Evolutionary conservation across 192 early-diverging fungal species (phyloP).

Genomic region (Podila minutissima): DNA sequence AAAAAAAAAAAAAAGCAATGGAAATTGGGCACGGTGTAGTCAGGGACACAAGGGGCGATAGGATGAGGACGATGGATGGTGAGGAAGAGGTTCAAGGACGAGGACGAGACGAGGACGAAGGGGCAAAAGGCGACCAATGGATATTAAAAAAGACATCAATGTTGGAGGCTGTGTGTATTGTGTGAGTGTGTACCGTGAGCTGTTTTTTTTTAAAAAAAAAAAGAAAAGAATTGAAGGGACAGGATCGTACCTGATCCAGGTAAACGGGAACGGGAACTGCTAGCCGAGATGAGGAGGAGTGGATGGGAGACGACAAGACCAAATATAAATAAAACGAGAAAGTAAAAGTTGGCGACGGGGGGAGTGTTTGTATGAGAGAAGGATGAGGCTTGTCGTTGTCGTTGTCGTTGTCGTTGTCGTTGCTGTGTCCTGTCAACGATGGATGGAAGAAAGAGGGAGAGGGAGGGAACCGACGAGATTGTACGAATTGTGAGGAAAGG

Average conservation of each 20-base stretch:
- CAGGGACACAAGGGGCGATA: not conserved
- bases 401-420: no score
- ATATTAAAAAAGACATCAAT: no score
- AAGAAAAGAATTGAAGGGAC: not conserved
- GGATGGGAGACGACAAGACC: not conserved
- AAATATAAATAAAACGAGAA: slow-evolving; percentile 1
- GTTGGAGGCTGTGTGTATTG: no score
- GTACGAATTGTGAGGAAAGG: not conserved
- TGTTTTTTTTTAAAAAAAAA: not conserved
- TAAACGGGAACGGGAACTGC: not conserved
- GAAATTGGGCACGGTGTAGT: not conserved
- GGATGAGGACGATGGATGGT: not conserved
- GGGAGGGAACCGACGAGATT: not conserved
- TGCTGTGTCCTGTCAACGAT: no score
- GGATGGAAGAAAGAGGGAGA: no score
- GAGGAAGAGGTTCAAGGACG: not conserved
- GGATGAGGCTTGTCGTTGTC: not conserved
- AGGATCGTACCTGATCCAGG: not conserved
- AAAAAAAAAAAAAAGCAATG: not conserved
- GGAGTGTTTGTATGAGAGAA: not conserved
- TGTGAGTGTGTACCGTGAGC: no score
- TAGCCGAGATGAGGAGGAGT: not conserved
- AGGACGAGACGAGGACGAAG: not conserved
- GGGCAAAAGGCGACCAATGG: not conserved
- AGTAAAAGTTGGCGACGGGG: not conserved